Evolutionary conservation across 2,329 filamentous ascomycete species (phyloP).

Genomic region (Colletotrichum navitas): DNA sequence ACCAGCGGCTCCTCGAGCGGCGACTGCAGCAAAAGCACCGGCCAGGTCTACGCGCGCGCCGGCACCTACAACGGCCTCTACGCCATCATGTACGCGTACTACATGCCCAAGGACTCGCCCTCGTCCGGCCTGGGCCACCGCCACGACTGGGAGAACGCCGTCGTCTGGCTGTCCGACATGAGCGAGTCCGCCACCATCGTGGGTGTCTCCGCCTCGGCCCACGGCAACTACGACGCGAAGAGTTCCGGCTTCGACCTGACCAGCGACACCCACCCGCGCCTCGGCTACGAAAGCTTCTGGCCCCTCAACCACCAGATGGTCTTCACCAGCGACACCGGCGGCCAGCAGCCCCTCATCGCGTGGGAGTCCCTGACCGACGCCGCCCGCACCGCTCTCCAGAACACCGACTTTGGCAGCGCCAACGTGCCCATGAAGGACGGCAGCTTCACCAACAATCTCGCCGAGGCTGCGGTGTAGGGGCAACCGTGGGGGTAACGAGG

Average conservation of each 20-base stretch:
- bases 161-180: conserved; percentile 51
- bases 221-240: conserved; percentile 49
- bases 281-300: conserved; percentile 50
- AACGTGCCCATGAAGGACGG: conserved; percentile 54
- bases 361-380: conserved; percentile 54
- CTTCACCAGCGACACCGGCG: conserved; percentile 51
- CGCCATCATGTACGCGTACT: conserved; percentile 53
- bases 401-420: conserved; percentile 55
- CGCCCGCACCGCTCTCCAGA: conserved; percentile 51
- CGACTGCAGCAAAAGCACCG: conserved; percentile 48
- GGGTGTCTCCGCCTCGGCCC: conserved; percentile 49
- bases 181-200: conserved; percentile 48
- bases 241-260: conserved; percentile 45
- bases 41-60: conserved; percentile 52
- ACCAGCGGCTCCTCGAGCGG: conserved; percentile 46
- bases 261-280: conserved; percentile 47
- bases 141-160: conserved; percentile 53
- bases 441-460: conserved; percentile 42
- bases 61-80: conserved; percentile 46
- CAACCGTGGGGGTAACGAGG: neutral
- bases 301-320: conserved; percentile 53
- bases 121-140: conserved; percentile 52
- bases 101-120: conserved; percentile 58
- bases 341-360: conserved; percentile 55
- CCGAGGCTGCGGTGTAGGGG: conserved; percentile 35